Evolutionary conservation across 352 stramenopile species (phyloP).

Genomic region (Peronospora destructor): DNA sequence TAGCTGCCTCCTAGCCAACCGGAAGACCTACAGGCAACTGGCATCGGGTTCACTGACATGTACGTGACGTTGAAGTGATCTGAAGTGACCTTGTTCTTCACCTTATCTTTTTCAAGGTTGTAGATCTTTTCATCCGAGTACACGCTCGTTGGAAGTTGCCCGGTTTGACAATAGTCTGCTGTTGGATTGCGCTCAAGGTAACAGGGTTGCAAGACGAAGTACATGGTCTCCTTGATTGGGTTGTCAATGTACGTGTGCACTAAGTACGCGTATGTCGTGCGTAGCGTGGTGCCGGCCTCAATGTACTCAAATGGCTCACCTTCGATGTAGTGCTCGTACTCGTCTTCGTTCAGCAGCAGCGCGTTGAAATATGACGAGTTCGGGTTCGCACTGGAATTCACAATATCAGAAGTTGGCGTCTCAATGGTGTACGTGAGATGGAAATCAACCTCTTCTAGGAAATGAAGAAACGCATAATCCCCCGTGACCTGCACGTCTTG

Average conservation of each 20-base stretch:
- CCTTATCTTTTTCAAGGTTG: constrained; percentile 24
- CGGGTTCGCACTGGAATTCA: constrained; percentile 7
- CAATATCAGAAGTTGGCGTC: constrained; percentile 10
- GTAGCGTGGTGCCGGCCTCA: constrained; percentile 33
- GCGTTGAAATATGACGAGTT: constrained; percentile 45
- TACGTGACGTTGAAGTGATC: constrained; percentile 25
- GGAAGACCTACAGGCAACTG: constrained; percentile 41
- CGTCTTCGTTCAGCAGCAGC: constrained; percentile 42
- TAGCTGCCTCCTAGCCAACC: constrained; percentile 35
- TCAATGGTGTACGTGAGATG: constrained; percentile 48
- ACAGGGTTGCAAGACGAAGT: constrained; percentile 56
- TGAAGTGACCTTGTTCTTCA: constrained; percentile 7
- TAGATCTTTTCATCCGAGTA: constrained; percentile 39
- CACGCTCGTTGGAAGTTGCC: constrained; percentile 33
- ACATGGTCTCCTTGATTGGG: constrained; percentile 41
- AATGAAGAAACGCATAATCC: constrained; percentile 52
- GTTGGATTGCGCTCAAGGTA: constrained; percentile 29
- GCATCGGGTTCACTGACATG: constrained; percentile 62
- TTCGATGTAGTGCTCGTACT: constrained; percentile 49
- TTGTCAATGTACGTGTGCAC: constrained; percentile 45
- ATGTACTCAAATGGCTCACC: constrained; percentile 45
- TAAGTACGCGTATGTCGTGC: constrained; percentile 42
- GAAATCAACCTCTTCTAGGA: constrained; percentile 60
- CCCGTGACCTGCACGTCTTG: constrained; percentile 41
- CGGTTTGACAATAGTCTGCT: constrained; percentile 34